Evolutionary conservation across 208 protist species (phyloP).

Genomic region (Leishmania amazonensis): DNA sequence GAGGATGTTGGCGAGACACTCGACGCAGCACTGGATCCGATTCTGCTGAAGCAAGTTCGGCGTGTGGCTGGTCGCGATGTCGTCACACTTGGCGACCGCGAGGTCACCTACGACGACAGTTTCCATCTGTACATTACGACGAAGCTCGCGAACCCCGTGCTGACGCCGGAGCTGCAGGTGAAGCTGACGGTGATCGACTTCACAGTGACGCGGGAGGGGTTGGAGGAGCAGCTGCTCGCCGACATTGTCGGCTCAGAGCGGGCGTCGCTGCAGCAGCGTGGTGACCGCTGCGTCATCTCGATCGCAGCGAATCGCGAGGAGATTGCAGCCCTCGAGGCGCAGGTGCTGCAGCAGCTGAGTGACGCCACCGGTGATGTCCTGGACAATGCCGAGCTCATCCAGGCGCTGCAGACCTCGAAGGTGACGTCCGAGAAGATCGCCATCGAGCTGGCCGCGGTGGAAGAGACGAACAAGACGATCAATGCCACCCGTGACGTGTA

Average conservation of each 20-base stretch:
- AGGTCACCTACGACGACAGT: constrained; percentile 92
- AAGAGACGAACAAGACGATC: constrained; percentile 94
- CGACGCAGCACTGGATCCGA: constrained; percentile 94
- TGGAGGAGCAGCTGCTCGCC: constrained; percentile 93
- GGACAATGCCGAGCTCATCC: constrained; percentile 95
- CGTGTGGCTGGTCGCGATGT: constrained; percentile 84
- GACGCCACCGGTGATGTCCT: constrained; percentile 94
- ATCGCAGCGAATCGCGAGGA: constrained; percentile 94
- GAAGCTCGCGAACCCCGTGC: constrained; percentile 95
- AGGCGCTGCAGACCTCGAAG: constrained; percentile 93
- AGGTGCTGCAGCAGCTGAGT: constrained; percentile 93
- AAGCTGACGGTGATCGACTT: constrained; percentile 94
- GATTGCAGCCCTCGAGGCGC: constrained; percentile 92
- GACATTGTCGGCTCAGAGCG: constrained; percentile 90
- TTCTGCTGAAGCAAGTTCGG: constrained; percentile 94
- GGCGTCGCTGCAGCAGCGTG: constrained; percentile 83
- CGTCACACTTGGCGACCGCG: constrained; percentile 92
- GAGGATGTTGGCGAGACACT: constrained; percentile 96
- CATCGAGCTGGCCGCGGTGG: constrained; percentile 85
- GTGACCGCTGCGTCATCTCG: constrained; percentile 89
- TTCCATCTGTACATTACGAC: constrained; percentile 96
- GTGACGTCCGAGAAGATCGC: constrained; percentile 90
- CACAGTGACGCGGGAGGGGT: constrained; percentile 89
- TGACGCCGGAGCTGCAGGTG: constrained; percentile 94
- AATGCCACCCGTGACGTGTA: constrained; percentile 91